Evolutionary conservation across 2,329 filamentous ascomycete genomes (phyloP).

Genomic region (Knoxdaviesia capensis): DNA sequence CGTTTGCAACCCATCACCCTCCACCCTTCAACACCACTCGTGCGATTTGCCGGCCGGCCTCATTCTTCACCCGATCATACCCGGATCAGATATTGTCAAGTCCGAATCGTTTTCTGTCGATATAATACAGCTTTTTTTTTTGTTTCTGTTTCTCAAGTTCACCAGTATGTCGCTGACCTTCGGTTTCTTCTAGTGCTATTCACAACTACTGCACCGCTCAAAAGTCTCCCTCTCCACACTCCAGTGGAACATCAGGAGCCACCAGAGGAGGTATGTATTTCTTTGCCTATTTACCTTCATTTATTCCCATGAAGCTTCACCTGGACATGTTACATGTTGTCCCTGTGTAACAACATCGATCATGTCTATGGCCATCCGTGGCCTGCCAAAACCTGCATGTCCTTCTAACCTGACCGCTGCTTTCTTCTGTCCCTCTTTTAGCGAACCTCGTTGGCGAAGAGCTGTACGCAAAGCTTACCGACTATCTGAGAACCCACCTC

Average conservation of each 20-base stretch:
- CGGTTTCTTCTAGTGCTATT: conserved; percentile 40
- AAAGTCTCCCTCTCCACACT: conserved; percentile 34
- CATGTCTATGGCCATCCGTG: too few relatives aligned
- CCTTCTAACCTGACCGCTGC: neutral
- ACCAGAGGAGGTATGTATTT: neutral
- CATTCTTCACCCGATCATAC: too few relatives aligned
- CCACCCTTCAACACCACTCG: too few relatives aligned
- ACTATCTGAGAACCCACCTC: conserved; percentile 67
- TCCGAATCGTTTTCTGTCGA: neutral
- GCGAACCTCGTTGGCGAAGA: conserved; percentile 92
- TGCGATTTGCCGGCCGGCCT: too few relatives aligned
- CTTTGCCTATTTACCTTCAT: too few relatives aligned
- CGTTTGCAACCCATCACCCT: too few relatives aligned
- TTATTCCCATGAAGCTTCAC: too few relatives aligned
- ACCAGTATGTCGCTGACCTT: conserved; percentile 14
- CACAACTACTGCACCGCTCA: conserved; percentile 99
- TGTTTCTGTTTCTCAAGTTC: too few relatives aligned
- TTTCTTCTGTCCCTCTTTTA: conserved; percentile 13
- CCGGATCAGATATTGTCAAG: too few relatives aligned
- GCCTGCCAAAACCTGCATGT: too few relatives aligned
- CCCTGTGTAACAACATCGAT: too few relatives aligned
- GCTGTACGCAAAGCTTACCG: conserved; percentile 76
- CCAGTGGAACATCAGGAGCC: neutral
- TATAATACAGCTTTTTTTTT: neutral
- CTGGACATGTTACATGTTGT: too few relatives aligned